These are phyloP conservation scores for Spiromastix sp. DNA, from an alignment of 2,329 filamentous ascomycete genomes.

Conservation along the genomic window DNA sequence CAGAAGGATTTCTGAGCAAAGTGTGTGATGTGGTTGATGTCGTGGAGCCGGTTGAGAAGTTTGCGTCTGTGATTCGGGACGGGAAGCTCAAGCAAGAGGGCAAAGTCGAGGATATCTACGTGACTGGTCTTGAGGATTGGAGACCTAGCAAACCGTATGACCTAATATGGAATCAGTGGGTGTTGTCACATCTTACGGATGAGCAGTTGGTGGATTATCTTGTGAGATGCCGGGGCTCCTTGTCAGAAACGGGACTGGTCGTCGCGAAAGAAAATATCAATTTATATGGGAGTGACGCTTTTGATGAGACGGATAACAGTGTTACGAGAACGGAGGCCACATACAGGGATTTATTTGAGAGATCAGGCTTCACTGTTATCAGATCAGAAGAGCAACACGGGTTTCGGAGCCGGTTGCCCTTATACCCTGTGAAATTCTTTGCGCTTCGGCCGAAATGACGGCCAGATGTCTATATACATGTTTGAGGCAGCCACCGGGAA, in stretches of 20 bases:
- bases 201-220: constrained; percentile 60
- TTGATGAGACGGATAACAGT: constrained; percentile 64
- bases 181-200: constrained; percentile 71
- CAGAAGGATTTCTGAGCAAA: constrained; percentile 61
- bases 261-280: constrained; percentile 74
- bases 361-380: constrained; percentile 59
- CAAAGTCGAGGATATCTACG: constrained; percentile 55
- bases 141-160: constrained; percentile 51
- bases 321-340: constrained; percentile 68
- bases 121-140: constrained; percentile 67
- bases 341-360: constrained; percentile 58
- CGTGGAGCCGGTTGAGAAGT: constrained; percentile 75
- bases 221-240: constrained; percentile 43
- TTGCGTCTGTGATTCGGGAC: constrained; percentile 52
- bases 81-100: constrained; percentile 29
- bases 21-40: constrained; percentile 66
- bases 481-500: no score
- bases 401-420: constrained; percentile 48
- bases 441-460: constrained; percentile 45
- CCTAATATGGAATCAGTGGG: constrained; percentile 88
- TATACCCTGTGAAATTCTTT: constrained; percentile 70
- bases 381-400: constrained; percentile 63
- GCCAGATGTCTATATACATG: no score
- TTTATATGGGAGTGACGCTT: constrained; percentile 47
- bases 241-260: constrained; percentile 41